These are phyloP conservation scores for Westerdykella ornata DNA, from an alignment of 2,329 filamentous ascomycete genomes.

Conservation along the genomic window DNA sequence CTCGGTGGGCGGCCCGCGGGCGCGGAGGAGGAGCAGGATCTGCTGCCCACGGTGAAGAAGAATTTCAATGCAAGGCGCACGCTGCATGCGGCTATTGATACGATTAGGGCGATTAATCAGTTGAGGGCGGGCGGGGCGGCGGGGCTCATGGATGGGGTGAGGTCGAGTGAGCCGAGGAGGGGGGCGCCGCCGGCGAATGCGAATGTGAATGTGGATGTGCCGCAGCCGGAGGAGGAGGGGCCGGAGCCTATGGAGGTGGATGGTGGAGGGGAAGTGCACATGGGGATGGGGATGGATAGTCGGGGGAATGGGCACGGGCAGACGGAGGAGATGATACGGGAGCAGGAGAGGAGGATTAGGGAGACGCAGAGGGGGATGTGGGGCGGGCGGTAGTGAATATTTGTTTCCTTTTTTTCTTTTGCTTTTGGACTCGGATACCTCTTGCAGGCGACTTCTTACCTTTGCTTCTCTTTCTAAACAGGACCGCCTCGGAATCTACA, in stretches of 20 bases:
- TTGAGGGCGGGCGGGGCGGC: constrained; percentile 54
- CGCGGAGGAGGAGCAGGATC: constrained; percentile 43
- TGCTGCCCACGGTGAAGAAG: constrained; percentile 61
- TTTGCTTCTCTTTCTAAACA: no score
- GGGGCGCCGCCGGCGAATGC: constrained; percentile 28
- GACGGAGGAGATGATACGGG: constrained; percentile 55
- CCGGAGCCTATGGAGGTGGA: constrained; percentile 49
- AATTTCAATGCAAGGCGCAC: constrained; percentile 62
- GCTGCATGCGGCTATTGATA: constrained; percentile 61
- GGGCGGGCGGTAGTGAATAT: constrained; percentile 19
- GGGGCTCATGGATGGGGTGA: constrained; percentile 56
- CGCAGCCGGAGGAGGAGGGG: constrained; percentile 30
- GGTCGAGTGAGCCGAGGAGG: constrained; percentile 48
- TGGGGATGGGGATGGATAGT: constrained; percentile 55
- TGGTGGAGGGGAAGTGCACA: constrained; percentile 51
- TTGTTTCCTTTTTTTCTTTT: no score
- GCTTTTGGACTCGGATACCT: no score
- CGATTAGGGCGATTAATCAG: constrained; percentile 62
- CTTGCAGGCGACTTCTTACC: no score
- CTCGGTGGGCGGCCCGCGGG: constrained; percentile 43
- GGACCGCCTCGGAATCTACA: no score
- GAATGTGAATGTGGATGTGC: no score
- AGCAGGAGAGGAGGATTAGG: constrained; percentile 54
- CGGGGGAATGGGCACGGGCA: constrained; percentile 55
- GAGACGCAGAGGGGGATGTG: constrained; percentile 55